A percentile compares a stretch with the other conserved stretches of the same genome.
Conservation (phyloP, 2,329 filamentous ascomycete genomes). For the Aureobasidium pullulans region DNA sequence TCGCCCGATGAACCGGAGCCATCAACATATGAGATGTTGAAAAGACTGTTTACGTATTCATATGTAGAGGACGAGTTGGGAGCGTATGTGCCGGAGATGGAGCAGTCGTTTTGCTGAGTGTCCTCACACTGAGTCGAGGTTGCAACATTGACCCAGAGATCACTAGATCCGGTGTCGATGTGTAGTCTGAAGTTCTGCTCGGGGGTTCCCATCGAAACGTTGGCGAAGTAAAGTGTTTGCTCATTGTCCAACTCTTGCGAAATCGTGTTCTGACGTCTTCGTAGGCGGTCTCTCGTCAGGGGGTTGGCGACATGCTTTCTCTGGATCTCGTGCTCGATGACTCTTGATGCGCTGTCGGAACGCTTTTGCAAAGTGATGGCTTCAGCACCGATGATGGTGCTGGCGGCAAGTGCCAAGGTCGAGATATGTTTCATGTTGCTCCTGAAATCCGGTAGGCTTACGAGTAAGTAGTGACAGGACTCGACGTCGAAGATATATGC, state of each 20-base stretch:
- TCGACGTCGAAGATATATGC: slow-evolving; percentile 1
- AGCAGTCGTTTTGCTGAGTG: slow-evolving; percentile 43
- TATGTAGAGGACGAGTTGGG: slow-evolving; percentile 71
- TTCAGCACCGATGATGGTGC: slow-evolving; percentile 19
- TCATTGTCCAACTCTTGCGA: slow-evolving; percentile 48
- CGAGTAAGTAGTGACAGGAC: neutral
- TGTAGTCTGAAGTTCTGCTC: slow-evolving; percentile 48
- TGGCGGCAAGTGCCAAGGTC: slow-evolving; percentile 21
- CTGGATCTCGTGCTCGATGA: slow-evolving; percentile 45
- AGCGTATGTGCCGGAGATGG: slow-evolving; percentile 57
- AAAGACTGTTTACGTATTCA: slow-evolving; percentile 61
- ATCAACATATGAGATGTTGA: slow-evolving; percentile 85
- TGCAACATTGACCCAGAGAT: slow-evolving; percentile 60
- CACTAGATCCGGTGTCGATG: slow-evolving; percentile 57
- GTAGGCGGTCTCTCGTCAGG: slow-evolving; percentile 38
- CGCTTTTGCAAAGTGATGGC: slow-evolving; percentile 25
- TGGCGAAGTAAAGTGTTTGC: slow-evolving; percentile 53
- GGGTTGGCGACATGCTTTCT: slow-evolving; percentile 41
- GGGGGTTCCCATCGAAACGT: slow-evolving; percentile 51
- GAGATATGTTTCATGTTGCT: slow-evolving; percentile 21
- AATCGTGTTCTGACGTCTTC: slow-evolving; percentile 39
- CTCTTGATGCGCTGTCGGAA: slow-evolving; percentile 30
- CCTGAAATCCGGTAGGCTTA: neutral
- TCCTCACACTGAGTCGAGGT: slow-evolving; percentile 53
- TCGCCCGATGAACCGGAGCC: slow-evolving; percentile 69